phyloP scores from a whole-genome alignment of 371 early-diverging fungal genomes.

The Smittium mucronatum region DNA sequence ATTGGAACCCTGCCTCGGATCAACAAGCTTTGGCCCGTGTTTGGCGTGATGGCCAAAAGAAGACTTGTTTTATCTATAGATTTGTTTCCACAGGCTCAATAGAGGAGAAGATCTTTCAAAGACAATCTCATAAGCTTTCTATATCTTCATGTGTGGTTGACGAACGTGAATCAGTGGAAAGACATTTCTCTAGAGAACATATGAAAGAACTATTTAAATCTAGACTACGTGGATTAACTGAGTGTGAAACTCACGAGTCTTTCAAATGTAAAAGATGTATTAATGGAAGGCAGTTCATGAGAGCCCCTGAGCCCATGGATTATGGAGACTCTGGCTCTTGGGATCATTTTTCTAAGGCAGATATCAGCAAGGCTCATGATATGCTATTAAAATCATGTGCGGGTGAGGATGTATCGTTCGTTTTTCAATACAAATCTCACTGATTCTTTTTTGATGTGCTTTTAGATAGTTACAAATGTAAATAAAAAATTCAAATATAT shows the following conservation, averaged over 20 bases:
- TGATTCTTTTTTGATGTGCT: background rate
- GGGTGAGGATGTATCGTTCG: conserved; percentile 61
- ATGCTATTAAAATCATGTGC: conserved; percentile 58
- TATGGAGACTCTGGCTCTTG: conserved; percentile 71
- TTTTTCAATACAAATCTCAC: conserved; percentile 82
- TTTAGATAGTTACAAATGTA: background rate
- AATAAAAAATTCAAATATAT: background rate
- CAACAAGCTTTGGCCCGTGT: conserved; percentile 85
- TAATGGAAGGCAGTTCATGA: conserved; percentile 56
- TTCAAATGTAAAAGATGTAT: conserved; percentile 86
- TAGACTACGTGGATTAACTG: conserved; percentile 31
- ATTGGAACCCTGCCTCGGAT: conserved; percentile 50
- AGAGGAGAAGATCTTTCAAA: conserved; percentile 96
- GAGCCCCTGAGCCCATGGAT: conserved; percentile 50
- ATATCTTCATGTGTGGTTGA: conserved; percentile 90
- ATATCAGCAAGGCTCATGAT: conserved; percentile 58
- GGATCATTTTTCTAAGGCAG: conserved; percentile 68
- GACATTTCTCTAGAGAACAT: conserved; percentile 82
- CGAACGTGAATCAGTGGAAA: conserved; percentile 74
- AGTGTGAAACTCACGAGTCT: conserved; percentile 87
- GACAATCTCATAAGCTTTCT: conserved; percentile 79
- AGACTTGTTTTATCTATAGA: conserved; percentile 85
- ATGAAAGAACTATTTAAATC: conserved; percentile 81
- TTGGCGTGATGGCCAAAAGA: conserved; percentile 96
- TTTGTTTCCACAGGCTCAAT: conserved; percentile 91